Conservation (phyloP, 1,139 yeast genomes). For the Debaryomyces coudertii region DNA sequence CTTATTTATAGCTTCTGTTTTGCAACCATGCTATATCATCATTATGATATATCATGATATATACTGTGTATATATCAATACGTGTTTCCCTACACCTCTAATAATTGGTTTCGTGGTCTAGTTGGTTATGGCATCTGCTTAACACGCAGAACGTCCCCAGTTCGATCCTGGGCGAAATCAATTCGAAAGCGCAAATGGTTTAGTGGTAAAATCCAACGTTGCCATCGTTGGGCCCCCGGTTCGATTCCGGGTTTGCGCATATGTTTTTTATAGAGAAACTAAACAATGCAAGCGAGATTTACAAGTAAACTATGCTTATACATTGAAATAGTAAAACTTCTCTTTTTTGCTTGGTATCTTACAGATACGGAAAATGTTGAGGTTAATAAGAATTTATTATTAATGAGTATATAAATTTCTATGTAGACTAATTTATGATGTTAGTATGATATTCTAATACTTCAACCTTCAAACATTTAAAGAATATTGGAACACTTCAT, state of each 20-base stretch:
- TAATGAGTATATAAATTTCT: neutral
- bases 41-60: neutral
- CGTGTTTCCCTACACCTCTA: neutral
- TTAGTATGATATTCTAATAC: neutral
- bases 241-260: conserved; percentile 20
- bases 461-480: neutral
- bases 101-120: conserved; percentile 73
- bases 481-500: conserved; percentile 11
- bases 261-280: conserved; percentile 9
- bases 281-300: too few species aligned
- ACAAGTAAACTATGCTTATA: too few species aligned
- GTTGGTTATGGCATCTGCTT: conserved; percentile 99
- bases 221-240: conserved; percentile 20
- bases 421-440: neutral
- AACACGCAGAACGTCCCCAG: conserved; percentile 99
- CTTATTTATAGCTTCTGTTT: neutral
- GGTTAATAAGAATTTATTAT: neutral
- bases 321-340: too few species aligned
- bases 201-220: conserved; percentile 19
- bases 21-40: neutral
- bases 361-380: too few species aligned
- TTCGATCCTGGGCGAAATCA: conserved; percentile 99
- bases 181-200: conserved; percentile 20
- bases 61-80: neutral
- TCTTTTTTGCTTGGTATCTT: too few species aligned